Conservation (phyloP, 169 alveolate genomes). For the Plasmodium chabaudi region DNA sequence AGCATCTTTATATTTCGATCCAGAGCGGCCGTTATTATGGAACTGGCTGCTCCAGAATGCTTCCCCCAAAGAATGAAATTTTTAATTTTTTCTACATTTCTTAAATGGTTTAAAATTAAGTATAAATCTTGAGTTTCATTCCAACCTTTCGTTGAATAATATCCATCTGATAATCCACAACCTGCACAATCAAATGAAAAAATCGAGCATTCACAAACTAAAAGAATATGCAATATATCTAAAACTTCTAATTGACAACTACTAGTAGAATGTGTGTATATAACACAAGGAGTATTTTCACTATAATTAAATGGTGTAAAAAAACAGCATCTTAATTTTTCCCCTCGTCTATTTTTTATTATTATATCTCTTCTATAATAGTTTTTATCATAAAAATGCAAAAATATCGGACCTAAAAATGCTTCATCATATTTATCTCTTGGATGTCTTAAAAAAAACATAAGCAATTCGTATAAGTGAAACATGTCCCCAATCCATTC, state of each 20-base stretch:
- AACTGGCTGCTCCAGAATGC: constrained; percentile 69
- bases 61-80: constrained; percentile 73
- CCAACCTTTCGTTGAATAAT: constrained; percentile 69
- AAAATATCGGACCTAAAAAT: constrained; percentile 72
- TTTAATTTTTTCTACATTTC: constrained; percentile 67
- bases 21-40: constrained; percentile 56
- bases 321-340: constrained; percentile 45
- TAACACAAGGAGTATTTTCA: constrained; percentile 76
- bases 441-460: constrained; percentile 75
- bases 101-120: constrained; percentile 39
- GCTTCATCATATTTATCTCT: constrained; percentile 69
- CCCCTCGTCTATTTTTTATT: constrained; percentile 74
- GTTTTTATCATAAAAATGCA: constrained; percentile 64
- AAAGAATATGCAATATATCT: constrained; percentile 55
- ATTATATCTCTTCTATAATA: constrained; percentile 61
- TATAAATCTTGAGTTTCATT: constrained; percentile 69
- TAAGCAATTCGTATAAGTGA: constrained; percentile 60
- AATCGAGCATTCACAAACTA: constrained; percentile 59
- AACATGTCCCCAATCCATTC: constrained; percentile 14
- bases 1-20: constrained; percentile 63
- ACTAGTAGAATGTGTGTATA: constrained; percentile 63
- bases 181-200: constrained; percentile 76
- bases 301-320: constrained; percentile 69
- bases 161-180: constrained; percentile 73
- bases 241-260: constrained; percentile 70